Base-by-base conservation (phyloP, 352 stramenopile genomes). In the Peronospora belbahrii region DNA sequence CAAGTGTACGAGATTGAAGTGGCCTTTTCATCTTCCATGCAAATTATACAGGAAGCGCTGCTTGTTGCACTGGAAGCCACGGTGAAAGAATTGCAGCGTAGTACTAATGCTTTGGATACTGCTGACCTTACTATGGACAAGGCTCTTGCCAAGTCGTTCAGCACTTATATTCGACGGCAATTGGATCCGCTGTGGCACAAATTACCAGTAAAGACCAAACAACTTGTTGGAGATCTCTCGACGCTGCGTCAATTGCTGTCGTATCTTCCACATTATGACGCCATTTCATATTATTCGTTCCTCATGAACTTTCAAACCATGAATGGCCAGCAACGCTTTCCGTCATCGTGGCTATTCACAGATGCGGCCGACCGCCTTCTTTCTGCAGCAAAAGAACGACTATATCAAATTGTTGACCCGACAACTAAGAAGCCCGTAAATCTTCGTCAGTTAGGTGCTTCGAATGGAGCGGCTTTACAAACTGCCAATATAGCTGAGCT, bases 101-200 rank as follows among this genome's bases (percentile, higher is more conserved):
- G 72, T 43, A 85, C 75, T 15, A 96, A 90, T 40, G 79, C 85
- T 20, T 42, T 91, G 17, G 83, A 90, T 43, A 63, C 73, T 32
- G 70, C 77, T 0, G 81, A 93, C 48, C 65, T 97, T 23, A 95
- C 83, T 0, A 89, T 99, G 50, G 88, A 98, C 47, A 94, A 95
- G 25, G 95, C 88, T 42, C 75, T 98, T 22, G 83, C 90, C 25
- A 93, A 94, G 33, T 79, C 68, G 1, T 89, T 87, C 23, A 62
- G 53, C 20, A 64, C 8, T 14, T 67, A 55, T 13, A 81, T 89
- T 56, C 81, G 85, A 38, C 57, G 83, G 24, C 95, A 98, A 71
- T 74, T 99, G 30, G 95, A 98, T 49, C 83, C 93, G n/a, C 77
- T 98, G 42, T 99, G 95, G 95, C 95, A 99, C 63, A 92, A 93